These are phyloP conservation scores for Phytophthora vignae DNA, from an alignment of 352 stramenopile genomes.

Conservation along the genomic window DNA sequence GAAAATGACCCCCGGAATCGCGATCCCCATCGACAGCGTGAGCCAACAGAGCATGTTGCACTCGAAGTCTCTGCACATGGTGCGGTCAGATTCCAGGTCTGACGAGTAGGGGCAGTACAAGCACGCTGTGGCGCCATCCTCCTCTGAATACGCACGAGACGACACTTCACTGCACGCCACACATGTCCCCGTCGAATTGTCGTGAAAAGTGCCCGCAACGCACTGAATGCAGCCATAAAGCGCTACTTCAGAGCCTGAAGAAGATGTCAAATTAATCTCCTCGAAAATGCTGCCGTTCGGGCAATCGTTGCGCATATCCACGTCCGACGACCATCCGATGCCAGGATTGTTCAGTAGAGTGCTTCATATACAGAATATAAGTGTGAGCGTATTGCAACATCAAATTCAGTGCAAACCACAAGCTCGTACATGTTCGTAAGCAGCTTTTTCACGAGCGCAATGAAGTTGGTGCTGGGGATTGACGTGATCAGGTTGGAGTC, in stretches of 20 bases:
- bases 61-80: slow-evolving; percentile 51
- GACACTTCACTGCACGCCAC: slow-evolving; percentile 53
- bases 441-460: slow-evolving; percentile 48
- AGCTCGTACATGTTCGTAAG: slow-evolving; percentile 58
- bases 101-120: slow-evolving; percentile 74
- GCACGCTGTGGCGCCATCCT: slow-evolving; percentile 61
- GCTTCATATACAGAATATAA: slow-evolving; percentile 24
- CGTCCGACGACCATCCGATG: slow-evolving; percentile 47
- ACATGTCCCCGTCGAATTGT: slow-evolving; percentile 55
- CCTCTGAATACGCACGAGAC: slow-evolving; percentile 54
- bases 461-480: slow-evolving; percentile 64
- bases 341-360: slow-evolving; percentile 62
- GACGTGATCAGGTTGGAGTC: slow-evolving; percentile 69
- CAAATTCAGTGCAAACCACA: neutral
- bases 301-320: slow-evolving; percentile 48
- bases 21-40: slow-evolving; percentile 60
- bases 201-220: slow-evolving; percentile 61
- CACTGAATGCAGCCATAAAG: slow-evolving; percentile 76
- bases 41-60: slow-evolving; percentile 74
- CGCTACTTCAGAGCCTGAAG: slow-evolving; percentile 14
- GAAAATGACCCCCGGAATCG: slow-evolving; percentile 61
- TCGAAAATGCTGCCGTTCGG: slow-evolving; percentile 68
- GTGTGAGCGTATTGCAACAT: neutral
- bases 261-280: slow-evolving; percentile 35
- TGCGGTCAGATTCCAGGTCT: slow-evolving; percentile 45